Conservation (phyloP, 2,329 filamentous ascomycete genomes). For the Macrophomina tecta region DNA sequence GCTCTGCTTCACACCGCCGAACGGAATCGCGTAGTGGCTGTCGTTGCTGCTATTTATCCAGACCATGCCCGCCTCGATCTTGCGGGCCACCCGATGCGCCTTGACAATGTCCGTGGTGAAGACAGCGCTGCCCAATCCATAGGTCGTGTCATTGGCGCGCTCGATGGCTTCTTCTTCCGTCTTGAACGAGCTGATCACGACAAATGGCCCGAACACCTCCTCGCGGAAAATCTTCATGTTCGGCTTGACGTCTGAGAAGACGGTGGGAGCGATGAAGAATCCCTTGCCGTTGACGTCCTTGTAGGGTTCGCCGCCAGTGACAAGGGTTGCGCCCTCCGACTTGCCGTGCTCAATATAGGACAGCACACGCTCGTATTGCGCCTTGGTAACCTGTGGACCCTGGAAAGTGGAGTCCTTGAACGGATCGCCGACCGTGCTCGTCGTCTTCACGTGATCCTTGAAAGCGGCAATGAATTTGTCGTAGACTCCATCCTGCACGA, state of each 20-base stretch:
- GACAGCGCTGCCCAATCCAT: constrained; percentile 61
- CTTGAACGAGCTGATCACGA: constrained; percentile 67
- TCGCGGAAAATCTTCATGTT: constrained; percentile 62
- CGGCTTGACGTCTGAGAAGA: constrained; percentile 64
- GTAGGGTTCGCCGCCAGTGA: constrained; percentile 54
- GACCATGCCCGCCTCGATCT: constrained; percentile 57
- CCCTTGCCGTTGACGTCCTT: constrained; percentile 47
- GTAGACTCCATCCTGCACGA: constrained; percentile 66
- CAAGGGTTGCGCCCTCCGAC: constrained; percentile 59
- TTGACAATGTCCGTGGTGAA: constrained; percentile 56
- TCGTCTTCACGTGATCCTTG: constrained; percentile 52
- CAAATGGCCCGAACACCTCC: constrained; percentile 68
- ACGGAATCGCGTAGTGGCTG: constrained; percentile 53
- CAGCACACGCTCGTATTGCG: constrained; percentile 68
- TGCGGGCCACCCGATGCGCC: constrained; percentile 53
- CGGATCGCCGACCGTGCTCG: constrained; percentile 48
- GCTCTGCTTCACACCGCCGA: constrained; percentile 67
- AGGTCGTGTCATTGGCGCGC: constrained; percentile 55
- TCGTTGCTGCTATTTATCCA: constrained; percentile 57
- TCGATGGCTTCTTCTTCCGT: constrained; percentile 59
- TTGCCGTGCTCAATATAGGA: constrained; percentile 62
- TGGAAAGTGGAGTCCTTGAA: constrained; percentile 50
- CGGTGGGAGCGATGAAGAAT: constrained; percentile 65
- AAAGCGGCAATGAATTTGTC: constrained; percentile 59
- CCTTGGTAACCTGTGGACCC: constrained; percentile 68